Conservation (phyloP, 257 asterid genomes). For the Nyctanthes arbortristis region DNA sequence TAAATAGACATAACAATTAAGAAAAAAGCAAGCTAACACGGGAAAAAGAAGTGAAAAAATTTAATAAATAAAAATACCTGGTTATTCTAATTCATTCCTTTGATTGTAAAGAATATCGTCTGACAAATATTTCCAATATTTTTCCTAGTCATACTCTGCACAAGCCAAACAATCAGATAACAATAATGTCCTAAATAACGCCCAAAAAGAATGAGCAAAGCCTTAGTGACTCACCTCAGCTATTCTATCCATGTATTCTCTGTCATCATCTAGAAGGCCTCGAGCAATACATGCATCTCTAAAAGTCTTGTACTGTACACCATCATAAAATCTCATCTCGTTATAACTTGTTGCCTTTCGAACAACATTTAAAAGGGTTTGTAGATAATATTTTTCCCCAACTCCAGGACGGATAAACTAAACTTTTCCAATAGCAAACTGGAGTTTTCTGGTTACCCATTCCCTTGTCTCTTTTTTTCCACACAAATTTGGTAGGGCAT, state of each 20-base stretch:
- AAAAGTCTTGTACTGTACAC: background rate
- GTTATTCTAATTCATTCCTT: background rate
- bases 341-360: background rate
- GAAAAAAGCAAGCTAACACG: background rate
- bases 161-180: too few relatives aligned
- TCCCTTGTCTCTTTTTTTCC: background rate
- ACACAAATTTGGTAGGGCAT: background rate
- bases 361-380: background rate
- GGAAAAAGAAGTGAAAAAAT: too few relatives aligned
- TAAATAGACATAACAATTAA: too few relatives aligned
- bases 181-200: background rate
- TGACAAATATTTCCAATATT: background rate
- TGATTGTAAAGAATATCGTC: background rate
- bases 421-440: background rate
- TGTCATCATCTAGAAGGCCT: background rate
- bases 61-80: too few relatives aligned
- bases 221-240: too few relatives aligned
- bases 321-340: background rate
- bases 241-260: too few relatives aligned
- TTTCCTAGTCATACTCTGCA: background rate
- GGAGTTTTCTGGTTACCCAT: background rate
- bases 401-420: background rate
- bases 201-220: background rate
- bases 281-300: too few relatives aligned
- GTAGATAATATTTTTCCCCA: background rate